Evolutionary conservation across 2,329 filamentous ascomycete genomes (phyloP).

Genomic region (Fusarium sp.): DNA sequence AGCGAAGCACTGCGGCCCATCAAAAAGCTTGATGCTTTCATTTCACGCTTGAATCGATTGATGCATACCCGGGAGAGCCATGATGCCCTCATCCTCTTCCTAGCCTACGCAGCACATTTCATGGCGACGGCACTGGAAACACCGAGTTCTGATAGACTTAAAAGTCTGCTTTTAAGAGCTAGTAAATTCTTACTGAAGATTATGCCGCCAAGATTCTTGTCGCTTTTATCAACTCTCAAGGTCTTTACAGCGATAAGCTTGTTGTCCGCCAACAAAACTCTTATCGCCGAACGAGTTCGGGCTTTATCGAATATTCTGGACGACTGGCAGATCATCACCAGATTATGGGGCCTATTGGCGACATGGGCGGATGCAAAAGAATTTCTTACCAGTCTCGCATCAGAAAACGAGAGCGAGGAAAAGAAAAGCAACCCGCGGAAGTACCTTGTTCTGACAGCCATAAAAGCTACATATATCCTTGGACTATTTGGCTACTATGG

Average conservation of each 20-base stretch:
- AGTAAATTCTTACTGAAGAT: rapidly evolving
- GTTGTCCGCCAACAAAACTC: neutral
- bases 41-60: constrained; percentile 17
- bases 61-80: constrained; percentile 28
- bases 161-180: neutral
- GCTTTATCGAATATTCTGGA: constrained; percentile 22
- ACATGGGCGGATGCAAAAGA: constrained; percentile 22
- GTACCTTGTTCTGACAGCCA: neutral
- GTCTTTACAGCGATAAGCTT: neutral
- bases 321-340: constrained; percentile 31
- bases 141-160: neutral
- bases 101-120: constrained; percentile 25
- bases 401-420: neutral
- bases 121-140: constrained; percentile 11
- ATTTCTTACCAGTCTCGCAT: neutral
- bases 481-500: constrained; percentile 13
- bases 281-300: neutral
- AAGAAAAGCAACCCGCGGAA: neutral
- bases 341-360: constrained; percentile 19
- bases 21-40: constrained; percentile 18
- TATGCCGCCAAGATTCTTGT: neutral
- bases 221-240: neutral
- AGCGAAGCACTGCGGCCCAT: neutral
- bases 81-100: constrained; percentile 21
- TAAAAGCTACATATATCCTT: constrained; percentile 1